Evolutionary conservation across 2,329 filamentous ascomycete species (phyloP).

Genomic region (Pyricularia sp.): DNA sequence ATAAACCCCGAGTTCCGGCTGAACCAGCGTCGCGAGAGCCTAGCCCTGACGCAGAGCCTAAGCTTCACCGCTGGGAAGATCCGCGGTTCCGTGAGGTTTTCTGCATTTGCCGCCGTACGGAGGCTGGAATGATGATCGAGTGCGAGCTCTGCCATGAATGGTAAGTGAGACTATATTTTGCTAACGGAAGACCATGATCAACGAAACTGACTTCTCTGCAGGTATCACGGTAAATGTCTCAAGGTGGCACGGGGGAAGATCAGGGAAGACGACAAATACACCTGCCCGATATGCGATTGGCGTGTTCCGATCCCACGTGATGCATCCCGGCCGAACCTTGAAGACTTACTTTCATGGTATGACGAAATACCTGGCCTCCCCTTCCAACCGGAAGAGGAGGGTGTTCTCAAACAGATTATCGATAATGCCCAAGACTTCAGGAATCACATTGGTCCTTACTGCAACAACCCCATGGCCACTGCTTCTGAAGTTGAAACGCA

Average conservation of each 20-base stretch:
- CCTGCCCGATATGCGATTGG: constrained; percentile 96
- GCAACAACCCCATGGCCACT: constrained; percentile 72
- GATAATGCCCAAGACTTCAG: constrained; percentile 78
- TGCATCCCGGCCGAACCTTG: constrained; percentile 87
- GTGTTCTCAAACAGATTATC: constrained; percentile 76
- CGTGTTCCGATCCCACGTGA: constrained; percentile 94
- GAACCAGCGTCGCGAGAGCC: constrained; percentile 86
- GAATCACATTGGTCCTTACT: constrained; percentile 69
- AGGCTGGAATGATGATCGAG: constrained; percentile 99
- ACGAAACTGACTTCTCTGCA: constrained; percentile 21
- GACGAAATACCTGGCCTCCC: constrained; percentile 73
- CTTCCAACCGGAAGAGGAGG: constrained; percentile 94
- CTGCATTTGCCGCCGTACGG: constrained; percentile 87
- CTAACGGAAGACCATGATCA: no score
- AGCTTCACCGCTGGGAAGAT: constrained; percentile 48
- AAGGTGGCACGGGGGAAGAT: constrained; percentile 97
- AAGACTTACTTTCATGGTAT: constrained; percentile 76
- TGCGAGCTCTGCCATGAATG: constrained; percentile 97
- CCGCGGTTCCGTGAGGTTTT: constrained; percentile 71
- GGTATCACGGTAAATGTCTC: constrained; percentile 96
- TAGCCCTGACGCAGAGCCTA: constrained; percentile 33
- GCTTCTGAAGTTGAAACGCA: constrained; percentile 82
- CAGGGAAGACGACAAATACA: constrained; percentile 97
- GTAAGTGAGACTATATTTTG: constrained; percentile 38
- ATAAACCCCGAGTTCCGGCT: constrained; percentile 81